phyloP scores from a whole-genome alignment of 2,329 filamentous ascomycete genomes.

The Penicillium hesseltinei region DNA sequence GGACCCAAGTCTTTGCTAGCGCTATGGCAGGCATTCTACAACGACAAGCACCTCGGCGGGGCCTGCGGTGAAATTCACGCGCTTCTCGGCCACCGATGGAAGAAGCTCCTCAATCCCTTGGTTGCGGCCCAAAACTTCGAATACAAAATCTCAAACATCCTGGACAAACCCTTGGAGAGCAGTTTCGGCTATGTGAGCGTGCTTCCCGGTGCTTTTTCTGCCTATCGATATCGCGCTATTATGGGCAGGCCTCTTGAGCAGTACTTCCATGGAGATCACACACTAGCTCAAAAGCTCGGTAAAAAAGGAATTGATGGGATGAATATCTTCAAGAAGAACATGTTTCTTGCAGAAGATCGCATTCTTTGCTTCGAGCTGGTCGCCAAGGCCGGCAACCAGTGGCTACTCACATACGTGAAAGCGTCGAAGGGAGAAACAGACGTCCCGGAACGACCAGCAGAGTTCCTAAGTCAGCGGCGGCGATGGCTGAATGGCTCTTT shows the following conservation, averaged over 20 bases:
- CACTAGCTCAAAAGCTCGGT: slow-evolving; percentile 82
- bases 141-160: slow-evolving; percentile 98
- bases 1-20: slow-evolving; percentile 82
- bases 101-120: slow-evolving; percentile 85
- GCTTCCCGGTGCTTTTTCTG: slow-evolving; percentile 93
- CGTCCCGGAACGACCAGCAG: slow-evolving; percentile 87
- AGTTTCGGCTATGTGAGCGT: slow-evolving; percentile 96
- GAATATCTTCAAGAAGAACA: slow-evolving; percentile 99
- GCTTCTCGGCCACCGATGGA: slow-evolving; percentile 83
- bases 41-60: slow-evolving; percentile 94
- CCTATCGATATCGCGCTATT: slow-evolving; percentile 92
- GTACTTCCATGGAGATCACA: slow-evolving; percentile 98
- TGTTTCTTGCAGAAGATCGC: slow-evolving; percentile 99
- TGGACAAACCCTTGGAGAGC: slow-evolving; percentile 92
- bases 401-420: slow-evolving; percentile 97
- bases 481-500: slow-evolving; percentile 98
- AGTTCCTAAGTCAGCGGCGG: slow-evolving; percentile 94
- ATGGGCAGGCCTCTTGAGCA: slow-evolving; percentile 93
- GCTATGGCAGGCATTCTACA: slow-evolving; percentile 96
- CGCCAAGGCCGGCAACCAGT: slow-evolving; percentile 94
- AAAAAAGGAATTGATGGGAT: slow-evolving; percentile 98
- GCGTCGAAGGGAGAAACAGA: slow-evolving; percentile 97
- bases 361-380: slow-evolving; percentile 97
- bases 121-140: slow-evolving; percentile 96
- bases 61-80: slow-evolving; percentile 97